phyloP scores from a whole-genome alignment of 1,284 basidiomycete genomes.

The Trichosporon sp. region DNA sequence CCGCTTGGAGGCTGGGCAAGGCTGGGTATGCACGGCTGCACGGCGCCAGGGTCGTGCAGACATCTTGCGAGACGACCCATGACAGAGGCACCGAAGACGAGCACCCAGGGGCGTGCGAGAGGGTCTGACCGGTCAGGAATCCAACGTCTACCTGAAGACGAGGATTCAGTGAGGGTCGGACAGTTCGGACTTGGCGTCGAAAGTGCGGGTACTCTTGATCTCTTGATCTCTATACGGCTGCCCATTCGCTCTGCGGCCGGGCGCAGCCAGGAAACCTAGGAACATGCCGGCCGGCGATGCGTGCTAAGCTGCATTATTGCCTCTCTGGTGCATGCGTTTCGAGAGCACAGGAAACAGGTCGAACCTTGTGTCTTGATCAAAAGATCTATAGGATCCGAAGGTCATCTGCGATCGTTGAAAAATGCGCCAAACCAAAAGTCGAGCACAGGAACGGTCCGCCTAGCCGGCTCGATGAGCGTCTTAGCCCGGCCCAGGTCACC shows the following conservation, averaged over 20 bases:
- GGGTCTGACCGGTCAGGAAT: conserved; percentile 3
- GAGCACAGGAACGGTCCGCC: not conserved
- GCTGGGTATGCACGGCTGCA: conserved; percentile 18
- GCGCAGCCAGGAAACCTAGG: not conserved
- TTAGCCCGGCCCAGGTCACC: not conserved
- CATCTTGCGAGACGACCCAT: conserved; percentile 6
- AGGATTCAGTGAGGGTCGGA: conserved; percentile 10
- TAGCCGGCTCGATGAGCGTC: not conserved
- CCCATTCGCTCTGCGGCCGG: conserved; percentile 6
- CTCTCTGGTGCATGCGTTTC: conserved; percentile 11
- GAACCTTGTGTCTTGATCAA: conserved; percentile 14
- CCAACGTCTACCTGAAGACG: not conserved
- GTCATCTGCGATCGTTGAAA: conserved; percentile 12
- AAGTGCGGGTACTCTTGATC: not conserved
- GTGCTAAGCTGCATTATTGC: not conserved
- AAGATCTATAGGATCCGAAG: not conserved
- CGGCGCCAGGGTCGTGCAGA: not conserved
- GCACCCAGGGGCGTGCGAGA: conserved; percentile 10
- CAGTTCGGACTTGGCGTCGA: conserved; percentile 15
- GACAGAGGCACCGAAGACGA: conserved; percentile 4
- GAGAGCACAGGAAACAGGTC: conserved; percentile 6
- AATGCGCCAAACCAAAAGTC: not conserved
- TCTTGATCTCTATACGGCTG: not conserved
- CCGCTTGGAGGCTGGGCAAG: not conserved
- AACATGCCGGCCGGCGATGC: conserved; percentile 2